Evolutionary conservation across 192 early-diverging fungal species (phyloP).

Genomic region (Entomortierella chlamydospora): DNA sequence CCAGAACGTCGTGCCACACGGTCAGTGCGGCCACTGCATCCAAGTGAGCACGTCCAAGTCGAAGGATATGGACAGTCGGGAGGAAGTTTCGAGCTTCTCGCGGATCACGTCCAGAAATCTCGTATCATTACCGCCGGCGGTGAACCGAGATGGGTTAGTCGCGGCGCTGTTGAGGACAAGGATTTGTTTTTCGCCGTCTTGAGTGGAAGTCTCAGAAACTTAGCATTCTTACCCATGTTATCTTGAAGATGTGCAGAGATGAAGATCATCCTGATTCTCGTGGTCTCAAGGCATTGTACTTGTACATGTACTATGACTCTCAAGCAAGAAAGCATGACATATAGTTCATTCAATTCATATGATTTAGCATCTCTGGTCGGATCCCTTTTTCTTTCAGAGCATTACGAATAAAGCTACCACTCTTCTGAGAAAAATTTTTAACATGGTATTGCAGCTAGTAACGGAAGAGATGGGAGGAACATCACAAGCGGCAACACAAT

Average conservation of each 20-base stretch:
- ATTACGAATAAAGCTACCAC: too few species aligned
- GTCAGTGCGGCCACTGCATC: conserved; percentile 32
- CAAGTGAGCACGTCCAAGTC: conserved; percentile 51
- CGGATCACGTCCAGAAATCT: conserved; percentile 51
- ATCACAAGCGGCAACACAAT: too few species aligned
- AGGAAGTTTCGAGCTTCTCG: conserved; percentile 49
- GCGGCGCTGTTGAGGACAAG: conserved; percentile 1
- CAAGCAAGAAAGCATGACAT: too few species aligned
- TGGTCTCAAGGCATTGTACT: conserved; percentile 14
- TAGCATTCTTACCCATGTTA: conserved; percentile 48
- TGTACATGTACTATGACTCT: too few species aligned
- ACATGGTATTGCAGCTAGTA: too few species aligned
- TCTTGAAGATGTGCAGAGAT: conserved; percentile 18
- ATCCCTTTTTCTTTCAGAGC: too few species aligned
- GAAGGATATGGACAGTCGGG: conserved; percentile 43
- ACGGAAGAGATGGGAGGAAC: too few species aligned
- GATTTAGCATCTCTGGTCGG: too few species aligned
- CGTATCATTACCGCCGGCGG: conserved; percentile 54
- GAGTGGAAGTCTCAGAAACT: conserved; percentile 53
- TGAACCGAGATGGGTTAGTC: conserved; percentile 12
- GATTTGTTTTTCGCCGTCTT: conserved; percentile 45
- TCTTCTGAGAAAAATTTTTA: too few species aligned
- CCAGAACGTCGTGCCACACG: conserved; percentile 37
- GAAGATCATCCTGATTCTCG: conserved; percentile 39
- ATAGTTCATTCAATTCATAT: too few species aligned